Base-by-base conservation (phyloP, 148 eudicot species). In the Drosera capensis region DNA sequence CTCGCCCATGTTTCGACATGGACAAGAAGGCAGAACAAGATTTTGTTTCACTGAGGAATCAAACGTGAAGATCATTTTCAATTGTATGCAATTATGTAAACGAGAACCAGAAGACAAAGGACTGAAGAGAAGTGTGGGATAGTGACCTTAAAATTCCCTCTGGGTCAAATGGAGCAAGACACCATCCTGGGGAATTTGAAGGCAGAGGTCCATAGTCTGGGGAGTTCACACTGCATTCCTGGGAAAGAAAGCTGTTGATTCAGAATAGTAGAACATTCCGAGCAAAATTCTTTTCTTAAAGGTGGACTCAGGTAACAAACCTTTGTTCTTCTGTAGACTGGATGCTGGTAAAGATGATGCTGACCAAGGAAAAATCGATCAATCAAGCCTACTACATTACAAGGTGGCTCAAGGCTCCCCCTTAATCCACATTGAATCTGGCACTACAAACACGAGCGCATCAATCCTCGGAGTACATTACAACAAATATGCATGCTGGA, bases 131-230 rank as follows among this genome's bases (percentile, higher is more conserved):
- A 52, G n/a, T 14, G 14, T 48, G 22, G 36, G 41, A 15, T 48
- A 18, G 36, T 36, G 20, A 83, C 94, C 94, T 83, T 64, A 83
- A 46, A 45, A 80, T 64, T 45, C 88, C 94, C 56, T 84, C 94
- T 16, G 94, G 85, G 45, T 83, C 94, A 80, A 84, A 84, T 51
- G 88, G 88, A 69, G 94, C 81, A 49, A 84, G 73, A 51, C 94
- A 84, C 94, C 94, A 84, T 29, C 57, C 77, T 40, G 94, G 94
- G 51, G 85, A 42, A 65, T 77, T 74, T 54, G 64, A 62, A 28
- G 85, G 94, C 29, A 71, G 64, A 46, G 85, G 72, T 62, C 94
- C 94, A 77, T 84, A 84, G 58, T 84, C 94, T 30, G 94, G 94
- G 49, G 94, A 84, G 43, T 79, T 84, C 14, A 73, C 63, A 56